phyloP scores from a whole-genome alignment of 1,139 yeast genomes.

The Saccharomycopsis crataegensis region DNA sequence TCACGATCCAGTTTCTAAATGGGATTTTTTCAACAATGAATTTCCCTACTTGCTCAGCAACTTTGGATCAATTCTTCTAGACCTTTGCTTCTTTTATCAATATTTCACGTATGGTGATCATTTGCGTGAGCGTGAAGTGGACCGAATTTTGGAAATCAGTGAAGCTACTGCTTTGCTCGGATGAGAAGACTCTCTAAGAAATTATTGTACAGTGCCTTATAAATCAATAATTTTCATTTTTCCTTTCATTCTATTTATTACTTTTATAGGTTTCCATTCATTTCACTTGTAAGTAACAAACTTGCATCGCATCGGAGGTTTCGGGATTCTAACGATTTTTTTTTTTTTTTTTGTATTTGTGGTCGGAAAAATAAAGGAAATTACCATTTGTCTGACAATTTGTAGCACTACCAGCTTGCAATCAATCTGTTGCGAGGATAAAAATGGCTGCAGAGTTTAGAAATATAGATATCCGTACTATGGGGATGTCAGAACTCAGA shows the following conservation, averaged over 20 bases:
- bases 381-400: too few relatives aligned
- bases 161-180: not conserved
- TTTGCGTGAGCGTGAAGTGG: conserved; percentile 13
- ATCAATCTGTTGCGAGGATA: too few relatives aligned
- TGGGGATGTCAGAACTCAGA: not conserved
- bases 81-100: conserved; percentile 68
- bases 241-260: too few relatives aligned
- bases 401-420: too few relatives aligned
- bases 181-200: not conserved
- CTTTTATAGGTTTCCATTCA: too few relatives aligned
- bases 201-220: too few relatives aligned
- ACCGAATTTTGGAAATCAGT: not conserved
- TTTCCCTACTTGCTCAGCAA: conserved; percentile 82
- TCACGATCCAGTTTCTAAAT: conserved; percentile 28
- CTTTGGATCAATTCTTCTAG: conserved; percentile 79
- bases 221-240: too few relatives aligned
- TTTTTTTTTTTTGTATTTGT: too few relatives aligned
- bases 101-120: conserved; percentile 29
- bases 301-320: too few relatives aligned
- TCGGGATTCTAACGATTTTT: too few relatives aligned
- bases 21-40: conserved; percentile 54
- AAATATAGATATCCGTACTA: conserved; percentile 1
- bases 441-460: not conserved
- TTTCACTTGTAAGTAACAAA: too few relatives aligned
- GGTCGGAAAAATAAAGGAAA: too few relatives aligned